These are phyloP conservation scores for Fusarium anguioides DNA, from an alignment of 2,329 filamentous ascomycete genomes.

Conservation along the genomic window DNA sequence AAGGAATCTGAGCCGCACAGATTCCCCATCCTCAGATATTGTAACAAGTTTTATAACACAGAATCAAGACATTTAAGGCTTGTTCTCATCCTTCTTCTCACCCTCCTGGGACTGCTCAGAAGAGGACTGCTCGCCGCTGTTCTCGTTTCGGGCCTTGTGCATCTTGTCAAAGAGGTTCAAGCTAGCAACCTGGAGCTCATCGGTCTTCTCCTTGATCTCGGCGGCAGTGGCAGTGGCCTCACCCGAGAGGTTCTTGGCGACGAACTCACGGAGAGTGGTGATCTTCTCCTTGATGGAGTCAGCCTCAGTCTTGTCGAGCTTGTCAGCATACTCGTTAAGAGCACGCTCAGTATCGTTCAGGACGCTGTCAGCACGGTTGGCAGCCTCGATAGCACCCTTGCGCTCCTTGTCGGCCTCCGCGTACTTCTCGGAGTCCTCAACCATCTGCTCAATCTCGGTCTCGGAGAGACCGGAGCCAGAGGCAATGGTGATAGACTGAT, in stretches of 20 bases:
- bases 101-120: conserved; percentile 66
- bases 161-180: conserved; percentile 99
- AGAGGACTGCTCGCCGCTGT: conserved; percentile 63
- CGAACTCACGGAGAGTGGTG: conserved; percentile 82
- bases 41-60: conserved; percentile 44
- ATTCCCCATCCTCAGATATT: conserved; percentile 50
- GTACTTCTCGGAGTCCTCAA: conserved; percentile 97
- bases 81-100: conserved; percentile 82
- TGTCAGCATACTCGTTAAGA: conserved; percentile 95
- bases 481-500: conserved; percentile 98
- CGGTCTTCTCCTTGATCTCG: conserved; percentile 98
- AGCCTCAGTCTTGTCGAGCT: conserved; percentile 95
- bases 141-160: conserved; percentile 91
- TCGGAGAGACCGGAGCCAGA: conserved; percentile 97
- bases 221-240: conserved; percentile 87
- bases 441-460: conserved; percentile 95
- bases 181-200: conserved; percentile 95
- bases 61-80: conserved; percentile 63
- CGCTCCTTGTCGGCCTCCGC: conserved; percentile 95
- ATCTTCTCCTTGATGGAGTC: conserved; percentile 97
- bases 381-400: conserved; percentile 93
- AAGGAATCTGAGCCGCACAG: conserved; percentile 50
- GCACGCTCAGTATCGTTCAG: conserved; percentile 99
- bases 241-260: conserved; percentile 93
- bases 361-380: conserved; percentile 97